phyloP scores from a whole-genome alignment of 1,139 yeast genomes.

The Maudiozyma humilis region DNA sequence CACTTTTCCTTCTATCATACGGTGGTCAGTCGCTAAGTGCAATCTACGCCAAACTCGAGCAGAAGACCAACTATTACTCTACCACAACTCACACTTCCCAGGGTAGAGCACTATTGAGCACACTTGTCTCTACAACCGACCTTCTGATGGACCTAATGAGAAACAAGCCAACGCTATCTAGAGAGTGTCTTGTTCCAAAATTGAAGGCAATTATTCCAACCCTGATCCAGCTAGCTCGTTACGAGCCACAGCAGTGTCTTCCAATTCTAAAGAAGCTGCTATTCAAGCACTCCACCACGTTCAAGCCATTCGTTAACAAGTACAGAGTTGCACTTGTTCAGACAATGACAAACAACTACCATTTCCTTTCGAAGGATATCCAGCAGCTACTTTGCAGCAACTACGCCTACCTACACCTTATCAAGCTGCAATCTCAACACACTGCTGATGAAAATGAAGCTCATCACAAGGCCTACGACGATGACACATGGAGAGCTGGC shows the following conservation, averaged over 20 bases:
- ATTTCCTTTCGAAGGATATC: slow-evolving; percentile 34
- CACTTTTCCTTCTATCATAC: slow-evolving; percentile 42
- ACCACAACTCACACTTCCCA: slow-evolving; percentile 25
- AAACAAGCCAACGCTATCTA: slow-evolving; percentile 75
- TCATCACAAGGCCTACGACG: slow-evolving; percentile 31
- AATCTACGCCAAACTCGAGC: slow-evolving; percentile 44
- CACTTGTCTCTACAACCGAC: slow-evolving; percentile 44
- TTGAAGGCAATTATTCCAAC: slow-evolving; percentile 54
- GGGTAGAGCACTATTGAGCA: slow-evolving; percentile 36
- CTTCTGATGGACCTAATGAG: slow-evolving; percentile 48
- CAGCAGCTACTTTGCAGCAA: slow-evolving; percentile 41
- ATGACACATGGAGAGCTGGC: slow-evolving; percentile 42
- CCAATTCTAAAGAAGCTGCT: slow-evolving; percentile 45
- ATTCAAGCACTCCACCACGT: slow-evolving; percentile 63
- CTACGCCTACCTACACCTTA: slow-evolving; percentile 55
- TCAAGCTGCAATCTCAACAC: slow-evolving; percentile 41
- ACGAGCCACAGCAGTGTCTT: slow-evolving; percentile 36
- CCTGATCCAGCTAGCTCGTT: slow-evolving; percentile 37
- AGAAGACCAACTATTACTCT: slow-evolving; percentile 27
- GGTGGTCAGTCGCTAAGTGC: slow-evolving; percentile 55
- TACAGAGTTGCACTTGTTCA: slow-evolving; percentile 42
- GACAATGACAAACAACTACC: slow-evolving; percentile 33
- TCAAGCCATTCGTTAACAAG: slow-evolving; percentile 67
- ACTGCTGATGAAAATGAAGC: slow-evolving; percentile 33
- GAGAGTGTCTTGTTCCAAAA: slow-evolving; percentile 79